phyloP scores from a whole-genome alignment of 2,329 filamentous ascomycete species.

The Pseudonectria foliicola region DNA sequence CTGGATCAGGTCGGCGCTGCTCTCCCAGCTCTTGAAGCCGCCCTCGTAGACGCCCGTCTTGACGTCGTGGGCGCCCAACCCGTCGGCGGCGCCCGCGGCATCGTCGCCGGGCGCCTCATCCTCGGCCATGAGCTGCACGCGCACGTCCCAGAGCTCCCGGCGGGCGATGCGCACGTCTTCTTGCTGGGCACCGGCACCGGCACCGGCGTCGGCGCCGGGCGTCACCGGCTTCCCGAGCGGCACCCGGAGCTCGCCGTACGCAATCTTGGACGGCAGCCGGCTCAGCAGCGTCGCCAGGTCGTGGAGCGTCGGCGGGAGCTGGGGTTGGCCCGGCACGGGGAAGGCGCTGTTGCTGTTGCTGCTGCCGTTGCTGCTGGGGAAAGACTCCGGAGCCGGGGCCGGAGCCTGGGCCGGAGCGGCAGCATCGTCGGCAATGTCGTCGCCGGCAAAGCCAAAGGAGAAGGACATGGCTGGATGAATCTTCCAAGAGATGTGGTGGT shows the following conservation, averaged over 20 bases:
- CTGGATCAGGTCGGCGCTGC: slow-evolving; percentile 71
- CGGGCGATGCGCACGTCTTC: slow-evolving; percentile 60
- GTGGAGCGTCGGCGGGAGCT: slow-evolving; percentile 49
- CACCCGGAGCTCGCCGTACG: slow-evolving; percentile 57
- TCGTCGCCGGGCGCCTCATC: slow-evolving; percentile 36
- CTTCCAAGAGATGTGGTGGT: not conserved
- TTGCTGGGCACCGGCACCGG: no score
- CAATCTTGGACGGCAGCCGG: slow-evolving; percentile 64
- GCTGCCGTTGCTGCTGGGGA: slow-evolving; percentile 17
- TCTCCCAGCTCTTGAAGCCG: slow-evolving; percentile 87
- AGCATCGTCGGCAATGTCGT: slow-evolving; percentile 49
- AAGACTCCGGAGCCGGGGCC: slow-evolving; percentile 13
- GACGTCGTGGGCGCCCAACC: slow-evolving; percentile 64
- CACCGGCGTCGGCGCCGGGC: no score
- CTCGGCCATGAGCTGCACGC: slow-evolving; percentile 73
- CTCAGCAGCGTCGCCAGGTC: slow-evolving; percentile 44
- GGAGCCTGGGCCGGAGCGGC: slow-evolving; percentile 10
- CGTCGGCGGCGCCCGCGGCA: slow-evolving; percentile 30
- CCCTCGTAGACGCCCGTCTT: slow-evolving; percentile 79
- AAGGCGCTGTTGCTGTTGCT: slow-evolving; percentile 40
- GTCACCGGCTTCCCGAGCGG: slow-evolving; percentile 46
- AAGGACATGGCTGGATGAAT: slow-evolving; percentile 39
- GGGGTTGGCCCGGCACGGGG: slow-evolving; percentile 53
- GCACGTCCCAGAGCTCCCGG: slow-evolving; percentile 74
- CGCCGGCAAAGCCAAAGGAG: slow-evolving; percentile 55